Evolutionary conservation across 2,329 filamentous ascomycete species (phyloP).

Genomic region (Plectosphaerella plurivora): DNA sequence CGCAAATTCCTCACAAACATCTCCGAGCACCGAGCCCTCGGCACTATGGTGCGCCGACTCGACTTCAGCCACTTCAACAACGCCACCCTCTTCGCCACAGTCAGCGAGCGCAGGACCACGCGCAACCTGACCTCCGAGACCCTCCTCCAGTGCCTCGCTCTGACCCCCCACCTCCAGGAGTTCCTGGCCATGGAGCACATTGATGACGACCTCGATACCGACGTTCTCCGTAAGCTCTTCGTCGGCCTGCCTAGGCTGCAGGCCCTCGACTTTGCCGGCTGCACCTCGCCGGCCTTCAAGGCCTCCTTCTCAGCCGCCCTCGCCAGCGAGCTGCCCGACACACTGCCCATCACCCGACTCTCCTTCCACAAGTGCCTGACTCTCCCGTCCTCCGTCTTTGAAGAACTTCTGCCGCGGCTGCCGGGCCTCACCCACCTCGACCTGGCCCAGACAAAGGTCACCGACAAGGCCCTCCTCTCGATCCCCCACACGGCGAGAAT

Average conservation of each 20-base stretch:
- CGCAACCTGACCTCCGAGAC: slow-evolving; percentile 73
- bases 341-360: slow-evolving; percentile 59
- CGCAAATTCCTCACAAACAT: slow-evolving; percentile 74
- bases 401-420: slow-evolving; percentile 67
- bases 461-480: slow-evolving; percentile 62
- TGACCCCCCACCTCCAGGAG: slow-evolving; percentile 71
- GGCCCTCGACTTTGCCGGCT: slow-evolving; percentile 74
- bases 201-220: slow-evolving; percentile 67
- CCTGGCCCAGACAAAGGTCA: slow-evolving; percentile 73
- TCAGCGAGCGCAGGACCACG: slow-evolving; percentile 69
- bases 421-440: slow-evolving; percentile 70
- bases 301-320: slow-evolving; percentile 56
- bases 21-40: slow-evolving; percentile 60
- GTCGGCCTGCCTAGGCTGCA: slow-evolving; percentile 59
- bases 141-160: slow-evolving; percentile 63
- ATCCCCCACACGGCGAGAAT: slow-evolving; percentile 69
- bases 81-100: slow-evolving; percentile 69
- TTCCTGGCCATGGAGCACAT: slow-evolving; percentile 78
- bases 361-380: slow-evolving; percentile 77
- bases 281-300: slow-evolving; percentile 64
- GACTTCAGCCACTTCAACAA: slow-evolving; percentile 87
- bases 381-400: slow-evolving; percentile 62
- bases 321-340: slow-evolving; percentile 44
- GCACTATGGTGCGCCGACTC: slow-evolving; percentile 70
- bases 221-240: slow-evolving; percentile 67